Evolutionary conservation across 2,329 filamentous ascomycete species (phyloP), one percentile per base, ranked within the genome.

Genomic region (Pseudocercospora ulei): DNA sequence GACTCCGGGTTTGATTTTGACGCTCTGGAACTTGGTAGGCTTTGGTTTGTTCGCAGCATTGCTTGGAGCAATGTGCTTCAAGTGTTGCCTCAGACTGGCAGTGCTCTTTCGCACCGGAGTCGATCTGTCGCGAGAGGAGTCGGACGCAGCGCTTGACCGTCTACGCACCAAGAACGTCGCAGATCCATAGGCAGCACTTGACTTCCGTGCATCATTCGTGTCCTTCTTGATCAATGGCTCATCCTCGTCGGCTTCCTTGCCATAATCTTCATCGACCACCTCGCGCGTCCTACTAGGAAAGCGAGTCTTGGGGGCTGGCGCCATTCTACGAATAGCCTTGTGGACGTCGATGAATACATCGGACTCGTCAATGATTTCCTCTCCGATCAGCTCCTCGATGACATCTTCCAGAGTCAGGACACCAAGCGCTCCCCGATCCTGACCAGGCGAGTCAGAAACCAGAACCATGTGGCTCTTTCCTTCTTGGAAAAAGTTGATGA

Each of bases 401-500:
- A 98, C 90, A 61, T 98, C 90, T 61, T 98, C 90, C 2, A 98
- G 67, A 0, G 90, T 98, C 9, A 98, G 85, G 3, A 98, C 90
- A 39, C 90, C 90, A 7, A 94, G 68, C 4, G 87, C 86, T 29
- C 90, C 90, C 54, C 82, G 78, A 55, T 93, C 80, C 50, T 92
- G 84, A n/a, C 88, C 87, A 1, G 90, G 90, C 49, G 67, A 74
- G 55, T 94, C 83, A 0, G 88, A 95, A 5, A 96, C 90, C 17
- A 98, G 69, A 0, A 96, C 88, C 87, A 98, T 94, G 62, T 98
- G 90, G 1, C 87, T 94, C 62, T 98, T 98, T 54, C 90, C 90
- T 67, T 98, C 90, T 62, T 98, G 90, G 68, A 98, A 98, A 64
- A 95, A 98, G 66, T 98, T 98, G 65, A 98, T 85, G 55, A 98